Evolutionary conservation across 75 land plant genomes (phyloP), one percentile per base, ranked within the genome.

Genomic region (Pinus tabuliformis): DNA sequence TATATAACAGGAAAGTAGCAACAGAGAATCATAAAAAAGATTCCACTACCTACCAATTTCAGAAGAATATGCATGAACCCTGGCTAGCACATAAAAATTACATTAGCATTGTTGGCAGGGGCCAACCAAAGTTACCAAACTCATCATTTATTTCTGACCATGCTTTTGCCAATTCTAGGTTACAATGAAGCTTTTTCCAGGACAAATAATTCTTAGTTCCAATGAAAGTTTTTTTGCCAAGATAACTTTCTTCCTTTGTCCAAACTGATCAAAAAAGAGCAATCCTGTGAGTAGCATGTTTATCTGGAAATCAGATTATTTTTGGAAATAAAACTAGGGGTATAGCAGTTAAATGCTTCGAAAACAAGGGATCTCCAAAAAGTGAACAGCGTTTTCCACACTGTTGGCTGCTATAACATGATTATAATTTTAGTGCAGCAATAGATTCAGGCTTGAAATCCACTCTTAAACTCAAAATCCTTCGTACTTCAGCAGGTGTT

Each of bases 401-500:
- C 6, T 66, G 37, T 18, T 3, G 37, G 20, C 70, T 66, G 39
- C 9, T 36, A 36, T 14, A 42, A 39, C 24, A 73, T 21, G 61
- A 36, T 83, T 82, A 93, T 78, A 96, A 74, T 81, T 85, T 96
- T 17, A 96, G 85, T 62, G 94, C 91, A 70, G 92, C 88, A 57
- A 96, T 96, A 1, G 96, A 91, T 76, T 96, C 97, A 56, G 96
- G 91, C 83, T 85, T 93, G 81, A 96, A 96, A 79, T 96, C 99
- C 13, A 91, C 83, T 64, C 99, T 85, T 8, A 96, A 82, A 26
- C 94, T 82, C 58, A 96, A 76, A 6, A 96, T 89, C 63, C 94
- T 85, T 52, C 94, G 91, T 17, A 94, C 99, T 77, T 96, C 99
- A 6, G 94, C 88, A 39, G 97, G 96, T 56, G 99, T 96, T 28